Base-by-base conservation (phyloP, 2,329 filamentous ascomycete species). In the Cadophora malorum region DNA sequence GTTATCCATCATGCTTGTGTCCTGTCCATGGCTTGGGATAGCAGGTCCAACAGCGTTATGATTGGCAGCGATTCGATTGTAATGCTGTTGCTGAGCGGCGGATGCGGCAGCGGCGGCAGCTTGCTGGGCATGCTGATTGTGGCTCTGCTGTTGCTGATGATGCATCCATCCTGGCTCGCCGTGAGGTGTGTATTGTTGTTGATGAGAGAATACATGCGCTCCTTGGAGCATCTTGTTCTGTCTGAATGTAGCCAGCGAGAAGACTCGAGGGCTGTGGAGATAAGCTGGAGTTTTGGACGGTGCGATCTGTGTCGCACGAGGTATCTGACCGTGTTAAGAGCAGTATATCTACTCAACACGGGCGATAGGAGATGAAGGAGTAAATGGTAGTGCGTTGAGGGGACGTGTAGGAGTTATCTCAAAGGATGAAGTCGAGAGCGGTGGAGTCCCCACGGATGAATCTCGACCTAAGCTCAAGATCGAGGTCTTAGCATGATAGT, bases 41-140 rank as follows among this genome's bases (percentile, higher is more conserved):
- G 72, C 67, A 49, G 76, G 71, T 12, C 75, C 78, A 64, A 76
- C 76, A 23, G 78, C 84, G 73, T 87, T 89, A 76, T 89, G 89
- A 72, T 84, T 88, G 75, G 86, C 85, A 56, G 90, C 86, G 74
- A 96, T 87, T 72, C 92, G 90, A 78, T 87, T 91, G 80, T 93
- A 94, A 78, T 92, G 90, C 76, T 83, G 81, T 70, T 79, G 78
- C 72, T 79, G 78, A 68, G 79, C 73, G 71, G 77, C 72, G 73
- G 77, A 69, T 25, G 74, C 74, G 21, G 76, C 76, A 59, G 75
- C 76, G n/a, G 75, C 76, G 9, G 76, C 76, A 21, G 73, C 75
- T 73, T 79, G 78, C 71, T 79, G 79, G 38, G 79, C 78, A 68
- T 80, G 79, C 63, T 79, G 78, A 64, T 80, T 78, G 67, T 80